Evolutionary conservation across 306 rosid genomes (phyloP).

Genomic region (Cicer bijugum): DNA sequence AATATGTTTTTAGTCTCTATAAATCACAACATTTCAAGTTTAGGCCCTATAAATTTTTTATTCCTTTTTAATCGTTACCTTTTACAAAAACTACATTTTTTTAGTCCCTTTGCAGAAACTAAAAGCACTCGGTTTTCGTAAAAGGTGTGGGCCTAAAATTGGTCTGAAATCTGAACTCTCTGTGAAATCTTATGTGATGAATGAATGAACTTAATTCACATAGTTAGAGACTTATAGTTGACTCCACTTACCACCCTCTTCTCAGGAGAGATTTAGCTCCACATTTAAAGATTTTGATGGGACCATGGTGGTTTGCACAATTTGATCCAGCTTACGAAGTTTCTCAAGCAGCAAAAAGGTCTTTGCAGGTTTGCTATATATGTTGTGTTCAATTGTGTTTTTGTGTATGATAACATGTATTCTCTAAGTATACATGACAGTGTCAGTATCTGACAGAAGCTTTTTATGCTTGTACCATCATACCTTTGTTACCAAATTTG

Average conservation of each 20-base stretch:
- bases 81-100: too few species aligned
- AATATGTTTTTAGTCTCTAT: background rate
- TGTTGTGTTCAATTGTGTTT: constrained; percentile 25
- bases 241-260: constrained; percentile 36
- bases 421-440: constrained; percentile 5
- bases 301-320: constrained; percentile 99
- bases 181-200: constrained; percentile 29
- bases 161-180: constrained; percentile 1
- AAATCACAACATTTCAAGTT: too few species aligned
- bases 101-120: too few species aligned
- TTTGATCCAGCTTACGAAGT: constrained; percentile 92
- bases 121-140: too few species aligned
- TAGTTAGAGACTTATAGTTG: constrained; percentile 37
- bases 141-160: background rate
- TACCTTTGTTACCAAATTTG: constrained; percentile 28
- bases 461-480: constrained; percentile 35
- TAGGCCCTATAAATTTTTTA: too few species aligned
- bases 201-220: constrained; percentile 35
- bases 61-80: too few species aligned
- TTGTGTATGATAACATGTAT: constrained; percentile 13
- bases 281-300: constrained; percentile 89
- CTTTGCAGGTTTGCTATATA: constrained; percentile 80
- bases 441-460: constrained; percentile 2
- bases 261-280: constrained; percentile 94
- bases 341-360: constrained; percentile 87